Evolutionary conservation across 768 basidiomycete species (phyloP).

Genomic region (Cubamyces sp.): DNA sequence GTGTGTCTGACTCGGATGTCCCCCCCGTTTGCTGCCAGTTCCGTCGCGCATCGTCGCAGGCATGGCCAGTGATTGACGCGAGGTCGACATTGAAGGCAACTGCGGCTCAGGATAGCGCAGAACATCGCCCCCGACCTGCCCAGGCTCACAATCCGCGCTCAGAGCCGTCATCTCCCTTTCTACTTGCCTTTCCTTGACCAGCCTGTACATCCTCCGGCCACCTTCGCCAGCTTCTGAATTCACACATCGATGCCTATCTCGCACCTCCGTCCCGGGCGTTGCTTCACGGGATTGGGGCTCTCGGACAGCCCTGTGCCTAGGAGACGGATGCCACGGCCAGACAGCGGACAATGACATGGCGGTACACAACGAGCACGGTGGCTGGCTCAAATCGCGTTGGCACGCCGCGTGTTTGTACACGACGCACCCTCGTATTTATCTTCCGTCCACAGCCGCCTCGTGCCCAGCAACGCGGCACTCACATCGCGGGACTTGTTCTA

Average conservation of each 20-base stretch:
- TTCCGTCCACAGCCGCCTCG: slow-evolving; percentile 1
- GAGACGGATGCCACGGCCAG: not conserved
- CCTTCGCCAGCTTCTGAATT: slow-evolving; percentile 7
- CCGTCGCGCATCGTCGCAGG: not conserved
- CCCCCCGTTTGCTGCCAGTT: not conserved
- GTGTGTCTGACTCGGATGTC: not conserved
- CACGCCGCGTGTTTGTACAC: slow-evolving; percentile 21
- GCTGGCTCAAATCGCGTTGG: not conserved
- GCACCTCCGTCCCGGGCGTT: not conserved
- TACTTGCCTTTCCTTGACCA: slow-evolving; percentile 9
- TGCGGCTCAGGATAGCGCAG: slow-evolving; percentile 14
- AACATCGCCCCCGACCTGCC: not conserved
- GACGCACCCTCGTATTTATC: slow-evolving; percentile 11
- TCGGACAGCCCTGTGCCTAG: slow-evolving; percentile 10
- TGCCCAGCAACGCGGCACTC: slow-evolving; percentile 3
- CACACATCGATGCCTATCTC: slow-evolving; percentile 22
- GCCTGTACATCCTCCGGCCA: not conserved
- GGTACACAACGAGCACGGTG: slow-evolving; percentile 1
- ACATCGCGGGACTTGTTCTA: not conserved
- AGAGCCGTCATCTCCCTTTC: not conserved
- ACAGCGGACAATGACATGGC: not conserved
- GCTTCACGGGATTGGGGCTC: not conserved
- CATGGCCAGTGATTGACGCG: not conserved
- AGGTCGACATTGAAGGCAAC: slow-evolving; percentile 21
- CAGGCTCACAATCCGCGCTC: no score